Evolutionary conservation across 2,329 filamentous ascomycete genomes (phyloP), one percentile per base, ranked within the genome.

Genomic region (Colletotrichum lindemuthianum): DNA sequence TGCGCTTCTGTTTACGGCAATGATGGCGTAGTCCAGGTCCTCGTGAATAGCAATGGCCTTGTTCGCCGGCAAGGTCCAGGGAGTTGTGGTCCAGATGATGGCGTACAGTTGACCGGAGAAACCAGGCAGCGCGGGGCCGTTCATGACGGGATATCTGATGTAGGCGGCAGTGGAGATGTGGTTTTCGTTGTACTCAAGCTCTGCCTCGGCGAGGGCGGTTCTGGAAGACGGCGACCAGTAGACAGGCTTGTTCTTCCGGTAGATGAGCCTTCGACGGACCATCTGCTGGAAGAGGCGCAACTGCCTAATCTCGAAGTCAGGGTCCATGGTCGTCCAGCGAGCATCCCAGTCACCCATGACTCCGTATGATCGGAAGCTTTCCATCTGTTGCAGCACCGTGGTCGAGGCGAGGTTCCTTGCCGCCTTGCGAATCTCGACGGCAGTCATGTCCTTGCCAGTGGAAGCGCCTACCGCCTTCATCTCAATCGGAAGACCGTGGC

Each of bases 21-120:
- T 80, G 16, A 97, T 77, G 4, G 83, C 82, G 74, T 98, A 99
- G 47, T 88, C 81, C 66, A 98, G 78, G 43, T 92, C 88, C 7
- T 86, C 81, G 70, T 93, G 88, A 40, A 98, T 85, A 2, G 93
- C 94, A 74, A 99, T 93, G 0, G 92, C 94, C 73, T 88, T 88
- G 75, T 99, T 99, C 2, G 95, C 94, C 0, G 96, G 95, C 6
- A 99, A 81, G 0, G 96, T 99, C 96, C 96, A 99, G 0, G 96
- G 96, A 1, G 96, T 99, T 0, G 96, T 99, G 2, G 96, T 99
- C 96, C 96, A 99, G 55, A 98, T 92, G n/a, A 96, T 85, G n/a
- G 91, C 92, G 74, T 85, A 90, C 10, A 97, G 73, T 6, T 82
- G 78, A 4, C 83, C 82, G 3, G 71, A 66, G 39, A 73, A 72